Percentiles rank a stretch among this genome's conserved stretches.
Conservation (phyloP, 2,329 filamentous ascomycete species). For the Calonectria honghensis region DNA sequence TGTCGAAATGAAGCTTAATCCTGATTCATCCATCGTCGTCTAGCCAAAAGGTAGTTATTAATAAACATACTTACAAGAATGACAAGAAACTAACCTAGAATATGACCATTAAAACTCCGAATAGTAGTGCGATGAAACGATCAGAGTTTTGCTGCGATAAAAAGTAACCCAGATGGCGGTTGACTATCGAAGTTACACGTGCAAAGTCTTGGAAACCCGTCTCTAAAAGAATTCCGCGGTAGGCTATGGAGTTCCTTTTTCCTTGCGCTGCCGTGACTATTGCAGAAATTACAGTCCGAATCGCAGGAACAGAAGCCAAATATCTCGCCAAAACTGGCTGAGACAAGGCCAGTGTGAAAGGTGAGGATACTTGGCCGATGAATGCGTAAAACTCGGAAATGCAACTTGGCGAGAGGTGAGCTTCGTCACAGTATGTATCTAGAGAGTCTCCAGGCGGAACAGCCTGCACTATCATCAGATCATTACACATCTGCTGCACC, state of each 20-base stretch:
- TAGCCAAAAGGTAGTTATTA: neutral
- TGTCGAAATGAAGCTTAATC: neutral
- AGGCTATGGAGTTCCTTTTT: neutral
- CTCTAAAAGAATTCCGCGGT: neutral
- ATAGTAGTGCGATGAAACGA: neutral
- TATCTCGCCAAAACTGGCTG: neutral
- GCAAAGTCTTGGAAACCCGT: neutral
- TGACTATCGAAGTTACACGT: neutral
- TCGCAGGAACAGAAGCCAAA: neutral
- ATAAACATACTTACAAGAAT: neutral
- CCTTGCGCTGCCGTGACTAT: neutral
- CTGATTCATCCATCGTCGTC: neutral
- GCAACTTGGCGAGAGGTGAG: neutral
- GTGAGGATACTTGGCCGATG: neutral
- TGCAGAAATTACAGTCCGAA: neutral
- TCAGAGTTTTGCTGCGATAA: neutral
- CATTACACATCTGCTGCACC: neutral
- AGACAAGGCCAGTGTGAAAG: neutral
- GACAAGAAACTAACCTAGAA: neutral
- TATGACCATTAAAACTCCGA: neutral
- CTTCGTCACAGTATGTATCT: neutral
- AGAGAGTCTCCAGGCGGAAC: neutral
- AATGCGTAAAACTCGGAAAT: neutral
- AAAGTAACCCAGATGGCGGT: neutral
- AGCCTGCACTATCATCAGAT: neutral